Evolutionary conservation across 768 basidiomycete species (phyloP).

Genomic region (Boletus rex-veris): DNA sequence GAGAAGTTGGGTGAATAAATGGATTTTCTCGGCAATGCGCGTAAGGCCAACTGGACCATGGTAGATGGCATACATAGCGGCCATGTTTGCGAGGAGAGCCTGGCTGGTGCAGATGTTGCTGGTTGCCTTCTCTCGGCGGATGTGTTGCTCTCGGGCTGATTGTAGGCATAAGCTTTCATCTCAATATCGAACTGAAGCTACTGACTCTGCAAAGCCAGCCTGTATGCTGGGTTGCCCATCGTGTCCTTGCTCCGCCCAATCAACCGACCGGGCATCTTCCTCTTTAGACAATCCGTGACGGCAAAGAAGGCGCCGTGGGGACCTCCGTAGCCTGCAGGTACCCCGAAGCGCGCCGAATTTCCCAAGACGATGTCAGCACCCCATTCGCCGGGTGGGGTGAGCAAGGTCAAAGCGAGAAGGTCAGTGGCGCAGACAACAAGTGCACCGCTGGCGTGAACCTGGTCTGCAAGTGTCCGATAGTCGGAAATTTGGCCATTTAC

Average conservation of each 20-base stretch:
- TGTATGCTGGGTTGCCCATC: slow-evolving; percentile 83
- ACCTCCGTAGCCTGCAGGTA: slow-evolving; percentile 95
- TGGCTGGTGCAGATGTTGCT: slow-evolving; percentile 99
- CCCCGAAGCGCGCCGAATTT: slow-evolving; percentile 95
- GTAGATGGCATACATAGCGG: slow-evolving; percentile 97
- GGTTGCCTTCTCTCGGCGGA: slow-evolving; percentile 96
- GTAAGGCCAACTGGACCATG: slow-evolving; percentile 87
- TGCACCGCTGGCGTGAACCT: slow-evolving; percentile 71
- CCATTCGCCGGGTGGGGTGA: slow-evolving; percentile 98
- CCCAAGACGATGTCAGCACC: slow-evolving; percentile 95
- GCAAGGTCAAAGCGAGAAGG: slow-evolving; percentile 85
- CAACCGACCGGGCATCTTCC: slow-evolving; percentile 98
- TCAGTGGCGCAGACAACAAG: slow-evolving; percentile 88
- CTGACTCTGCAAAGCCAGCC: slow-evolving; percentile 92
- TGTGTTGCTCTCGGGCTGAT: slow-evolving; percentile 91
- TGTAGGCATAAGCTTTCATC: slow-evolving; percentile 5
- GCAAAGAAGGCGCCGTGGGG: slow-evolving; percentile 98
- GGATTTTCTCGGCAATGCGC: slow-evolving; percentile 88
- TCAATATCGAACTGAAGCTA: slow-evolving; percentile 9
- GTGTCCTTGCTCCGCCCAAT: slow-evolving; percentile 88
- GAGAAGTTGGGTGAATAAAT: slow-evolving; percentile 79
- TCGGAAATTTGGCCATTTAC: slow-evolving; percentile 81
- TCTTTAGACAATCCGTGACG: slow-evolving; percentile 84
- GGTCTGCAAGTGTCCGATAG: slow-evolving; percentile 59
- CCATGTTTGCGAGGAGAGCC: slow-evolving; percentile 98